Evolutionary conservation across 805 yeast species (phyloP).

Genomic region (Maudiozyma saulgeensis): DNA sequence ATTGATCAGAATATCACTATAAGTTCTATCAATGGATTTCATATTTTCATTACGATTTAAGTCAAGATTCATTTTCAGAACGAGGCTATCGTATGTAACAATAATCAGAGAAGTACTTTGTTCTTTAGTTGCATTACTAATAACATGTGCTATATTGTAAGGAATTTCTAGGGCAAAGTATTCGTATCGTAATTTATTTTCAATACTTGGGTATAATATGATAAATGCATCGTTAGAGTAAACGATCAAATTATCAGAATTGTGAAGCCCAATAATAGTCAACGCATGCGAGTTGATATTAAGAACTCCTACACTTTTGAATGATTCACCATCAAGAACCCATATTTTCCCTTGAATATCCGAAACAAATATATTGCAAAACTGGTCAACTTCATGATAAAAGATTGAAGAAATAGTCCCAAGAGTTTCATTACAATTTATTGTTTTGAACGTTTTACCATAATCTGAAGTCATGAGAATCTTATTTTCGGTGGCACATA

Average conservation of each 20-base stretch:
- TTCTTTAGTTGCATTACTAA: background rate
- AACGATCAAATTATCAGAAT: background rate
- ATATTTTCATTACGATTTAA: too few species aligned
- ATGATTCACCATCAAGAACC: constrained; percentile 5
- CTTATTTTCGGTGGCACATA: constrained; percentile 4
- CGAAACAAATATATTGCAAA: constrained; percentile 7
- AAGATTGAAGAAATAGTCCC: constrained; percentile 1
- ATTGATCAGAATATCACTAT: constrained; percentile 2
- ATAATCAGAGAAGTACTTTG: background rate
- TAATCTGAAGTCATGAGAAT: constrained; percentile 4
- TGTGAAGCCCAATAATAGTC: constrained; percentile 4
- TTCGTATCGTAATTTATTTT: background rate
- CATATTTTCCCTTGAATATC: constrained; percentile 14
- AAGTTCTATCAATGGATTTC: background rate
- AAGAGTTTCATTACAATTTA: background rate
- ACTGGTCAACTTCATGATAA: background rate
- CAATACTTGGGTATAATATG: background rate
- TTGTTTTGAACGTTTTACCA: background rate
- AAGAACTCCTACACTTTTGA: background rate
- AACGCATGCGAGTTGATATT: constrained; percentile 7
- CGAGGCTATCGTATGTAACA: background rate
- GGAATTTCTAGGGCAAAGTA: background rate
- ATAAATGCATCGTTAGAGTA: constrained; percentile 1
- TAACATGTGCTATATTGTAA: background rate
- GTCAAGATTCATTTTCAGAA: background rate